A percentile compares a stretch with the other conserved stretches of the same genome.
phyloP scores from a whole-genome alignment of 1,139 yeast genomes.

The Geotrichum citri-aurantii region DNA sequence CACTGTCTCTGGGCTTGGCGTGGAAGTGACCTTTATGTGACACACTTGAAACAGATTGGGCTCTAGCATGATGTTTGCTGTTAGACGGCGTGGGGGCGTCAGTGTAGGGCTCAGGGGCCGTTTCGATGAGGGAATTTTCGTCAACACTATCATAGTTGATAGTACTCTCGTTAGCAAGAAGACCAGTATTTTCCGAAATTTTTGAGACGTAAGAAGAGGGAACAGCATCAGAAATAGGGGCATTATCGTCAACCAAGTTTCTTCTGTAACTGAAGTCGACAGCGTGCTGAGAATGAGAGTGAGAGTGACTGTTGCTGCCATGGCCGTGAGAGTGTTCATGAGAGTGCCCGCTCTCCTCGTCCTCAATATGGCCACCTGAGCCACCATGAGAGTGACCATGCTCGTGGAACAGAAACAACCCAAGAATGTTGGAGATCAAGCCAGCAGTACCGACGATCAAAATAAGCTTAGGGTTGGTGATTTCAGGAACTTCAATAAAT shows the following conservation, averaged over 20 bases:
- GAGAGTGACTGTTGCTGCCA: conserved; percentile 23
- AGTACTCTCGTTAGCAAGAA: conserved; percentile 17
- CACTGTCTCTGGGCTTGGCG: conserved; percentile 30
- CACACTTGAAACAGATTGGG: conserved; percentile 20
- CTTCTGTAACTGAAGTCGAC: conserved; percentile 5
- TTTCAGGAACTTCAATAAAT: conserved; percentile 70
- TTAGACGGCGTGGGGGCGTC: not conserved
- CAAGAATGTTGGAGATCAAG: conserved; percentile 71
- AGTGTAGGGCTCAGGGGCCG: not conserved
- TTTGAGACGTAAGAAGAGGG: conserved; percentile 10
- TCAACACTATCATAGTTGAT: conserved; percentile 2
- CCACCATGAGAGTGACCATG: conserved; percentile 66
- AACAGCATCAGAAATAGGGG: conserved; percentile 16
- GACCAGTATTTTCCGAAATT: conserved; percentile 9
- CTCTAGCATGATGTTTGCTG: conserved; percentile 14
- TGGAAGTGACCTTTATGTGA: conserved; percentile 38
- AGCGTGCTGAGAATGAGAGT: conserved; percentile 18
- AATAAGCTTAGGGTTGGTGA: conserved; percentile 74
- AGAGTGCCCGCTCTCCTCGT: conserved; percentile 25
- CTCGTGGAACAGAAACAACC: conserved; percentile 84
- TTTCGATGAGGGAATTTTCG: not conserved
- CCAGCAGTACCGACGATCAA: conserved; percentile 81
- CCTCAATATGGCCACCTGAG: conserved; percentile 38
- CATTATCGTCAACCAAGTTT: conserved; percentile 13
- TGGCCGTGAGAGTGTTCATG: conserved; percentile 22